A percentile compares a stretch with the other conserved stretches of the same genome.
Evolutionary conservation across 148 eudicot genomes (phyloP).

Genomic region (Oxyria digyna): DNA sequence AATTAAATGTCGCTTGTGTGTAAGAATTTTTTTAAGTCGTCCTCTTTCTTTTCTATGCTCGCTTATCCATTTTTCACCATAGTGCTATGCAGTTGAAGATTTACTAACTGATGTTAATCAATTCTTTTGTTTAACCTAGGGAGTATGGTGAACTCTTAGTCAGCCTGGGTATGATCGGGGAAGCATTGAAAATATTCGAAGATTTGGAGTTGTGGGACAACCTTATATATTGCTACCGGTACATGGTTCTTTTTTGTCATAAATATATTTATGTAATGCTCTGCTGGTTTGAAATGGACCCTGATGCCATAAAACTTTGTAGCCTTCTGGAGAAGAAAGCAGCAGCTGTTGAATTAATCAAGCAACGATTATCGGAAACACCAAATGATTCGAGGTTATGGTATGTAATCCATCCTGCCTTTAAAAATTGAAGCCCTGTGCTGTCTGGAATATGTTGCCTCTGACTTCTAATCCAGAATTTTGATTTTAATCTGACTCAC

Average conservation of each 20-base stretch:
- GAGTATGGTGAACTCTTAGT: conserved; percentile 84
- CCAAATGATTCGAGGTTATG: conserved; percentile 84
- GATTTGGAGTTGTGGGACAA: conserved; percentile 96
- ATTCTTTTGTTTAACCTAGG: conserved; percentile 21
- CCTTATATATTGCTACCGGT: conserved; percentile 79
- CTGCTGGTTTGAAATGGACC: neutral
- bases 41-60: neutral
- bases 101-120: neutral
- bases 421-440: neutral
- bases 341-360: conserved; percentile 81
- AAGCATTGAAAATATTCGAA: conserved; percentile 78
- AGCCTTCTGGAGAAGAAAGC: conserved; percentile 80
- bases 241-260: conserved; percentile 12
- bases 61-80: neutral
- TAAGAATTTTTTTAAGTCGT: neutral
- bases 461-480: neutral
- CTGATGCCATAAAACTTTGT: conserved; percentile 4
- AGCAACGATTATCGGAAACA: conserved; percentile 42
- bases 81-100: neutral
- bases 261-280: neutral
- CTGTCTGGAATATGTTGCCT: neutral
- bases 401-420: conserved; percentile 21
- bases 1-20: neutral
- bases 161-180: conserved; percentile 77
- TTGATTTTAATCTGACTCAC: neutral